Evolutionary conservation across 768 basidiomycete genomes (phyloP).

Genomic region (Mycena rebaudengoi): DNA sequence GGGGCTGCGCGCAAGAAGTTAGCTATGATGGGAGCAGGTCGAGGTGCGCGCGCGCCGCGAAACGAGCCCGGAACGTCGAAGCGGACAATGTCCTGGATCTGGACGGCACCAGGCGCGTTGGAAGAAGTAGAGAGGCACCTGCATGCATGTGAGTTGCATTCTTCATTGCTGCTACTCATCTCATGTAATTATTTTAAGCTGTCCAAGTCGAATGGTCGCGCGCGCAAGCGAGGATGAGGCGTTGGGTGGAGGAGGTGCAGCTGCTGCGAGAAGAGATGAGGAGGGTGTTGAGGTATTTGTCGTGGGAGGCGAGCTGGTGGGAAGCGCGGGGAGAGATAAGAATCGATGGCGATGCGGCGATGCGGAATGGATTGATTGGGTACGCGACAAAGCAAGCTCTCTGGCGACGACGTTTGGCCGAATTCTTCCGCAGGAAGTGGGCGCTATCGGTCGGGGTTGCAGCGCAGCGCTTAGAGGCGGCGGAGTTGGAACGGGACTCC

Average conservation of each 20-base stretch:
- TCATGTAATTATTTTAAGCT: neutral
- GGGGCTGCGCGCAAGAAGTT: neutral
- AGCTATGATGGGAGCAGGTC: too few species aligned
- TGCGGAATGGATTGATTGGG: too few species aligned
- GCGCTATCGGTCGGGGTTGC: too few species aligned
- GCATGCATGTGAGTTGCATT: neutral
- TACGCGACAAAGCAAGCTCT: too few species aligned
- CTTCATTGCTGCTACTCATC: neutral
- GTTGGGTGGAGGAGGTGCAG: conserved; percentile 26
- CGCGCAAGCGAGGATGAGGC: neutral
- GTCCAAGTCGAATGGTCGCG: conserved; percentile 22
- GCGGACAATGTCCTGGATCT: conserved; percentile 13
- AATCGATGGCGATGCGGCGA: too few species aligned
- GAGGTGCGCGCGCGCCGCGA: neutral
- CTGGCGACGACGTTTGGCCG: too few species aligned
- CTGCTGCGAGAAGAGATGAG: conserved; percentile 26
- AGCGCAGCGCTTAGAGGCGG: too few species aligned
- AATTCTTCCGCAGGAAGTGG: too few species aligned
- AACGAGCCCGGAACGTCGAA: neutral
- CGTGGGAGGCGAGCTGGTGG: neutral
- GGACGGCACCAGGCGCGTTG: conserved; percentile 1
- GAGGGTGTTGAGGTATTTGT: neutral
- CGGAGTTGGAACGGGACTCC: too few species aligned
- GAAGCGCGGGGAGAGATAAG: neutral
- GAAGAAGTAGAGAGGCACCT: neutral